A percentile compares a stretch with the other conserved stretches of the same genome.
These are phyloP conservation scores for Neostapfia colusana DNA, from an alignment of 176 grass and related monocot species.

Conservation along the genomic window DNA sequence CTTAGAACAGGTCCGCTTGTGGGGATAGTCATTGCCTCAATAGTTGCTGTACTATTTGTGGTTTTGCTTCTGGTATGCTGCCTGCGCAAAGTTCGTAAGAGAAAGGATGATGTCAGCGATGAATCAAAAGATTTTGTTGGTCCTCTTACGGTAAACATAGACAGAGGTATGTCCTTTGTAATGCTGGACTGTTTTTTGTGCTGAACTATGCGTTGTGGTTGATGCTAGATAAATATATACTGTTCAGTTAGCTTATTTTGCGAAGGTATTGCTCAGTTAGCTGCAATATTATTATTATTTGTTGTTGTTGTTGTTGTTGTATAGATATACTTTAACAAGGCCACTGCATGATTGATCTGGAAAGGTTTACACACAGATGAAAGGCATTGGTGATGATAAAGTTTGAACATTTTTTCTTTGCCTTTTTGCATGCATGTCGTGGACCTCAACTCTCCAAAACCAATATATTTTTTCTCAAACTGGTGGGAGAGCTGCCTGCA, in stretches of 20 bases:
- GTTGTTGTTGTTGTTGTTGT: too few species aligned
- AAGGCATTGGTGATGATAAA: constrained; percentile 20
- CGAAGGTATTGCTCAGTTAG: background rate
- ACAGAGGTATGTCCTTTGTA: constrained; percentile 59
- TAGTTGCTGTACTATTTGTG: constrained; percentile 51
- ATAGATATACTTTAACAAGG: background rate
- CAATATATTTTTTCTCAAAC: background rate
- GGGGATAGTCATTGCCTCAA: constrained; percentile 67
- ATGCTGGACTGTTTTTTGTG: constrained; percentile 28
- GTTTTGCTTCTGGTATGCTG: constrained; percentile 61
- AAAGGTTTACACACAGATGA: background rate
- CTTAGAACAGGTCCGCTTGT: constrained; percentile 55
- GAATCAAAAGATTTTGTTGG: constrained; percentile 65
- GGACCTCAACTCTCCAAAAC: background rate
- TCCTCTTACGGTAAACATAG: constrained; percentile 50
- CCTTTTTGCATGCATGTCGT: constrained; percentile 9
- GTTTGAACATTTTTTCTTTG: background rate
- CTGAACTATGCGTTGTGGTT: constrained; percentile 13
- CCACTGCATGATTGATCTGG: constrained; percentile 18
- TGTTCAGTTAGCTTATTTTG: constrained; percentile 3
- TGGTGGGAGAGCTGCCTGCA: background rate
- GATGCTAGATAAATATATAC: constrained; percentile 25
- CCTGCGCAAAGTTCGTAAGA: constrained; percentile 49
- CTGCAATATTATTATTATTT: constrained; percentile 27
- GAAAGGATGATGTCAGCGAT: constrained; percentile 58